Evolutionary conservation across 148 eudicot species (phyloP), one percentile per base, ranked within the genome.

Genomic region (Chenopodium suecicum): DNA sequence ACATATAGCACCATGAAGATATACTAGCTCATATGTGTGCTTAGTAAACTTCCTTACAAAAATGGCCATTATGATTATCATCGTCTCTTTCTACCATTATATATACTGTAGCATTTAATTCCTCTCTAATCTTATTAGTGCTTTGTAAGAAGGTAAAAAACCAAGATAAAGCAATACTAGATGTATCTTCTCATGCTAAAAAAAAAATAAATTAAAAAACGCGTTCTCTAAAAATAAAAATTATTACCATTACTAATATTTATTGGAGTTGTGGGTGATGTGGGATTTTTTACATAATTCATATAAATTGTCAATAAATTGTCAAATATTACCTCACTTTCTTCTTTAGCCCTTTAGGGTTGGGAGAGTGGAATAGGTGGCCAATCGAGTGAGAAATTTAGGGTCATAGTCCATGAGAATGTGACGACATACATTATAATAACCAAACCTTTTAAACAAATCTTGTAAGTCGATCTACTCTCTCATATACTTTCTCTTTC

Each of bases 351-450:
- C 25, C 25, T 25, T 25, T 13, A 9, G 2, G 52, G 17, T 46
- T 85, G 78, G 1, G 83, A 79, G 63, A 86, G 54, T 0, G 90
- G 87, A 37, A 81, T 79, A 1, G 52, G 52, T 3, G 84, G 86
- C 20, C 83, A 31, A 22, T 87, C 84, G 16, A 84, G 7, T 0
- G 88, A 83, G 13, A 90, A 83, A 85, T 3, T 76, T 75, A 1
- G 92, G 91, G 68, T 91, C 91, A 12, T 83, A 70, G 2, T 88
- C 91, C 13, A 88, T 90, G 0, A 90, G 72, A 0, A 88, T 47
- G 4, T 31, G 32, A 31, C 70, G 70, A 77, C 89, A 82, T 44
- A 81, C 88, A 0, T 84, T 84, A 25, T 91, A 90, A 73, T 88
- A 87, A 8, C 86, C 82, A 7, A 85, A 76, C 78, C 92, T 88